phyloP scores from a whole-genome alignment of 352 stramenopile genomes.

The Globisporangium nunn region DNA sequence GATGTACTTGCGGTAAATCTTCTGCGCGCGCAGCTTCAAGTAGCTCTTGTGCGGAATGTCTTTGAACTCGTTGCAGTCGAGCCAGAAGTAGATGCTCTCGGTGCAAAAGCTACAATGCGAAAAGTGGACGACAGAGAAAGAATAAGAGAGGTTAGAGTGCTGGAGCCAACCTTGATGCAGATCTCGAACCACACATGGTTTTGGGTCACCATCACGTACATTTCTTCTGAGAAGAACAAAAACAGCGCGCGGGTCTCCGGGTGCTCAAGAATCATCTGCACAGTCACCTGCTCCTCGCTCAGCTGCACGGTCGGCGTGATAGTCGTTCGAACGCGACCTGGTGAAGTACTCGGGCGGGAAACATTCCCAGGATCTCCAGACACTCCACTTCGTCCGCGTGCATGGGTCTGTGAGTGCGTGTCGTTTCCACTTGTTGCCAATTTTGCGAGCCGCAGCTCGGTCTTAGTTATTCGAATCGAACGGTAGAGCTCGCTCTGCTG shows the following conservation, averaged over 20 bases:
- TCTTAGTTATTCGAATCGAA: slow-evolving; percentile 37
- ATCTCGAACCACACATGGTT: neutral
- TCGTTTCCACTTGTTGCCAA: slow-evolving; percentile 18
- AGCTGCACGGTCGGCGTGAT: slow-evolving; percentile 9
- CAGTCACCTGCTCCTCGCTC: slow-evolving; percentile 33
- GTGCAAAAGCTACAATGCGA: slow-evolving; percentile 46
- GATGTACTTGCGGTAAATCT: slow-evolving; percentile 81
- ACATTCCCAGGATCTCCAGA: neutral
- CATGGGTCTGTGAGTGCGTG: slow-evolving; percentile 2
- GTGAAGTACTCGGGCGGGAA: slow-evolving; percentile 3
- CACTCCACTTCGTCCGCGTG: neutral
- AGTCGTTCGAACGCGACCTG: slow-evolving; percentile 1
- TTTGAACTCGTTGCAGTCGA: slow-evolving; percentile 80
- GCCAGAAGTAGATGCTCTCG: slow-evolving; percentile 81
- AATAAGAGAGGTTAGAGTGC: neutral
- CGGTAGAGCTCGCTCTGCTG: slow-evolving; percentile 62
- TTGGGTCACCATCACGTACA: slow-evolving; percentile 27
- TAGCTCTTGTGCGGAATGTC: slow-evolving; percentile 68
- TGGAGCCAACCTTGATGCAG: too few relatives aligned
- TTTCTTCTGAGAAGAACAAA: slow-evolving; percentile 71
- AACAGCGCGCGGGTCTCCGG: slow-evolving; percentile 55
- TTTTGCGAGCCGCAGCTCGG: slow-evolving; percentile 13
- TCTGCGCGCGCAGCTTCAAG: slow-evolving; percentile 66
- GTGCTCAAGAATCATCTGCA: slow-evolving; percentile 55
- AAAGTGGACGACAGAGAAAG: too few relatives aligned